Conservation (phyloP, 2,329 filamentous ascomycete species). For the Aspergillus uvarum region DNA sequence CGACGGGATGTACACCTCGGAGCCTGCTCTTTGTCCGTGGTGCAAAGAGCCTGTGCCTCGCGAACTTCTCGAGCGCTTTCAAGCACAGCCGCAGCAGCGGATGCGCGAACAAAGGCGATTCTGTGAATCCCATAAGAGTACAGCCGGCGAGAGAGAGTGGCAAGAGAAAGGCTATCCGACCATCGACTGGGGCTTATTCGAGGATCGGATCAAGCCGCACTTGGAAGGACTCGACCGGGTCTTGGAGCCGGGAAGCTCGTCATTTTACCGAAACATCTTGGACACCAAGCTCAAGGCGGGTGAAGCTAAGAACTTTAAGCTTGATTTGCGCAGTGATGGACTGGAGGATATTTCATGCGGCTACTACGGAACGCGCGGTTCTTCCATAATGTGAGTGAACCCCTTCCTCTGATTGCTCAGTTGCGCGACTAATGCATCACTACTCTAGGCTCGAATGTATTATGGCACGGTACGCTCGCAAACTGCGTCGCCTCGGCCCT, state of each 20-base stretch:
- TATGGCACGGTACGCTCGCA: slow-evolving; percentile 58
- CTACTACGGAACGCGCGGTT: slow-evolving; percentile 78
- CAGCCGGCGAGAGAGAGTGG: slow-evolving; percentile 54
- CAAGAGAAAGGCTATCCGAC: slow-evolving; percentile 62
- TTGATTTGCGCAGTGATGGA: slow-evolving; percentile 46
- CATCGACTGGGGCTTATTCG: slow-evolving; percentile 67
- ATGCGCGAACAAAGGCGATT: slow-evolving; percentile 51
- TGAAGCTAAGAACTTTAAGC: slow-evolving; percentile 59
- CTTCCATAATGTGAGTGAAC: slow-evolving; percentile 66
- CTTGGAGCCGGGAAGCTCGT: slow-evolving; percentile 53
- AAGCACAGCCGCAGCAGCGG: slow-evolving; percentile 35
- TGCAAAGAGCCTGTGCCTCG: slow-evolving; percentile 62
- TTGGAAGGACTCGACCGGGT: slow-evolving; percentile 58
- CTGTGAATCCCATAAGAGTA: slow-evolving; percentile 62
- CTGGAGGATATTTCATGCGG: slow-evolving; percentile 65
- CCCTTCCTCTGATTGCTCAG: not conserved
- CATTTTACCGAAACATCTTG: slow-evolving; percentile 62
- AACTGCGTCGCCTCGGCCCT: slow-evolving; percentile 62
- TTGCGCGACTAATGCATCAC: slow-evolving; percentile 7
- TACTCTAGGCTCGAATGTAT: slow-evolving; percentile 54
- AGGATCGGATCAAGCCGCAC: slow-evolving; percentile 59
- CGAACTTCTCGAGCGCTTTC: slow-evolving; percentile 55
- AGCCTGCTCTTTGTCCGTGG: slow-evolving; percentile 60
- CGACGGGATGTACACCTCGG: slow-evolving; percentile 9
- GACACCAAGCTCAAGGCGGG: slow-evolving; percentile 57